Conservation (phyloP, 202 grass and related monocot species). For the Digitaria exilis region DNA sequence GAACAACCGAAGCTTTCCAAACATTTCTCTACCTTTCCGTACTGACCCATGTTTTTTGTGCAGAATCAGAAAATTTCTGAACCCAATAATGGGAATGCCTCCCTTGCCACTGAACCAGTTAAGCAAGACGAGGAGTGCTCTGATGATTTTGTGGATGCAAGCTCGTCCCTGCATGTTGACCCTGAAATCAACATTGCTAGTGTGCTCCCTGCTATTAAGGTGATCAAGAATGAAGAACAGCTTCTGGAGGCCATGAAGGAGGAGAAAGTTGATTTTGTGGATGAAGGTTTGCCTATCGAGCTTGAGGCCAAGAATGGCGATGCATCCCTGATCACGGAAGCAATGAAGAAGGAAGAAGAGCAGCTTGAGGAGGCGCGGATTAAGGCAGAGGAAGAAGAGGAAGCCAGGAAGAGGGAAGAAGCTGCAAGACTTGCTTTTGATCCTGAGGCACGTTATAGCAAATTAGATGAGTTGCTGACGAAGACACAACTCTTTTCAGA, state of each 20-base stretch:
- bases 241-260: slow-evolving; percentile 34
- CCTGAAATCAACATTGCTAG: slow-evolving; percentile 47
- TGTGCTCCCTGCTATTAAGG: background rate
- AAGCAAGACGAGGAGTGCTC: slow-evolving; percentile 1
- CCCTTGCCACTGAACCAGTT: background rate
- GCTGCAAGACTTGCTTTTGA: slow-evolving; percentile 41
- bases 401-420: slow-evolving; percentile 45
- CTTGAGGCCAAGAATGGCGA: slow-evolving; percentile 84
- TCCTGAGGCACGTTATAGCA: slow-evolving; percentile 64
- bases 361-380: slow-evolving; percentile 46
- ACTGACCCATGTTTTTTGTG: slow-evolving; percentile 11
- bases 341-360: slow-evolving; percentile 79
- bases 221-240: slow-evolving; percentile 52
- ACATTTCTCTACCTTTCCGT: background rate
- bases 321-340: slow-evolving; percentile 52
- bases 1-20: background rate
- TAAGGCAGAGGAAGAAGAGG: slow-evolving; percentile 61
- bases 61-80: slow-evolving; percentile 55
- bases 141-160: slow-evolving; percentile 25
- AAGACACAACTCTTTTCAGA: slow-evolving; percentile 87
- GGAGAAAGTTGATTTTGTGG: background rate
- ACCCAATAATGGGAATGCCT: slow-evolving; percentile 12
- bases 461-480: slow-evolving; percentile 80
- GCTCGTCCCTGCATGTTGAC: slow-evolving; percentile 40
- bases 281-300: slow-evolving; percentile 41